Percentiles rank a stretch among this genome's conserved stretches.
Conservation (phyloP, 805 yeast genomes). For the Metschnikowia matae region DNA sequence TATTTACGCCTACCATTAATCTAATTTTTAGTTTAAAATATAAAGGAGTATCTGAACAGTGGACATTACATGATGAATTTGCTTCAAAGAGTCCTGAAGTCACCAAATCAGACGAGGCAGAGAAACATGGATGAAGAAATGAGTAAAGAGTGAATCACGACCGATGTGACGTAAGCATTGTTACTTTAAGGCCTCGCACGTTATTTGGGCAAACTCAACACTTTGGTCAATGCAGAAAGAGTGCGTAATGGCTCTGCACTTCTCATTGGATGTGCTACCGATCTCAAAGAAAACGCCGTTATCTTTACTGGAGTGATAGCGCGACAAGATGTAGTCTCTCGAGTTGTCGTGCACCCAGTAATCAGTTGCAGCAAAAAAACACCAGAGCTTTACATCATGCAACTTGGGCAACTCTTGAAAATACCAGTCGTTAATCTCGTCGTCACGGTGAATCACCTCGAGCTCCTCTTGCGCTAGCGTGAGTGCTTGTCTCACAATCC, state of each 20-base stretch:
- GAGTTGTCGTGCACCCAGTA: slow-evolving; percentile 61
- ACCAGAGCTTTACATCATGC: slow-evolving; percentile 41
- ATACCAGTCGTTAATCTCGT: slow-evolving; percentile 48
- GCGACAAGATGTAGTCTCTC: slow-evolving; percentile 39
- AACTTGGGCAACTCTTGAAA: slow-evolving; percentile 26
- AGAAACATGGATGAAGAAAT: not conserved
- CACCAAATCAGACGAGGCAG: not conserved
- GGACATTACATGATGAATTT: not conserved
- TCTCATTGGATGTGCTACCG: slow-evolving; percentile 28
- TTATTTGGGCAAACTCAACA: slow-evolving; percentile 45
- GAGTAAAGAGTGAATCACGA: not conserved
- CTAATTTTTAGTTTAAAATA: too few species aligned
- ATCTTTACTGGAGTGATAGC: slow-evolving; percentile 29
- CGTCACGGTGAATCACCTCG: slow-evolving; percentile 45
- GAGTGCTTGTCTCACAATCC: slow-evolving; percentile 51
- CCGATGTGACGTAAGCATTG: not conserved
- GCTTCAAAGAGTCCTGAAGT: not conserved
- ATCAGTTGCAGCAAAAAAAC: slow-evolving; percentile 54
- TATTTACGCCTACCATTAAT: not conserved
- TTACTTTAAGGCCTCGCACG: slow-evolving; percentile 21
- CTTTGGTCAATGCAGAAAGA: slow-evolving; percentile 60
- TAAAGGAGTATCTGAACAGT: not conserved
- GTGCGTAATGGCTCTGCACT: slow-evolving; percentile 41
- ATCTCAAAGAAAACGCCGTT: slow-evolving; percentile 28
- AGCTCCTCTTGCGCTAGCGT: slow-evolving; percentile 60